A percentile compares a stretch with the other conserved stretches of the same genome.
phyloP scores from a whole-genome alignment of 2,329 filamentous ascomycete species.

The Blumeria graminis region DNA sequence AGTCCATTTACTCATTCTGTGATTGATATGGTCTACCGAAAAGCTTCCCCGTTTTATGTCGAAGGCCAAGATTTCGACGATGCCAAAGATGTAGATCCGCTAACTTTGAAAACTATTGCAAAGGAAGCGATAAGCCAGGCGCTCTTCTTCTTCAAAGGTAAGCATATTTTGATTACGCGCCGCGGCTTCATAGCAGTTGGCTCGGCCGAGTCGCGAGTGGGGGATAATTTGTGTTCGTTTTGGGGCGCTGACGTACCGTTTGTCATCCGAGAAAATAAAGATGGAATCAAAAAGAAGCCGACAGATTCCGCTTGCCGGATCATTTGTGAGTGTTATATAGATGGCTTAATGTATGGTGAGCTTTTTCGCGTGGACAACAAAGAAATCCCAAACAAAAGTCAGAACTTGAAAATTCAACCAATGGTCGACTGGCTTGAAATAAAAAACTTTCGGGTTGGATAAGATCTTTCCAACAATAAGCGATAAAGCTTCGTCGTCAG shows the following conservation, averaged over 20 bases:
- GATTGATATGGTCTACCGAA: neutral
- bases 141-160: constrained; percentile 1
- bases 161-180: constrained; percentile 2
- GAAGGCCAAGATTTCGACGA: neutral
- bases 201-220: neutral
- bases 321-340: constrained; percentile 3
- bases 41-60: neutral
- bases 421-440: neutral
- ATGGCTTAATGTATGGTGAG: constrained; percentile 7
- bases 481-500: too few species aligned
- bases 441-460: neutral
- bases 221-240: constrained; percentile 2
- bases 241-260: constrained; percentile 2
- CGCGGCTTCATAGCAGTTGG: constrained; percentile 2
- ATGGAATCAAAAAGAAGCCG: neutral
- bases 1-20: neutral
- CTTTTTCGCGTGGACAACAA: neutral
- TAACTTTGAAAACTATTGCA: neutral
- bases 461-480: neutral
- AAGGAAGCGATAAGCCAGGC: neutral
- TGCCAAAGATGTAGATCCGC: neutral
- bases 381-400: neutral
- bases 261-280: constrained; percentile 1
- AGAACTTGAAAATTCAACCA: neutral
- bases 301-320: neutral